These are phyloP conservation scores for Domatiomyces catenatus DNA, from an alignment of 2,329 filamentous ascomycete species.

Conservation along the genomic window DNA sequence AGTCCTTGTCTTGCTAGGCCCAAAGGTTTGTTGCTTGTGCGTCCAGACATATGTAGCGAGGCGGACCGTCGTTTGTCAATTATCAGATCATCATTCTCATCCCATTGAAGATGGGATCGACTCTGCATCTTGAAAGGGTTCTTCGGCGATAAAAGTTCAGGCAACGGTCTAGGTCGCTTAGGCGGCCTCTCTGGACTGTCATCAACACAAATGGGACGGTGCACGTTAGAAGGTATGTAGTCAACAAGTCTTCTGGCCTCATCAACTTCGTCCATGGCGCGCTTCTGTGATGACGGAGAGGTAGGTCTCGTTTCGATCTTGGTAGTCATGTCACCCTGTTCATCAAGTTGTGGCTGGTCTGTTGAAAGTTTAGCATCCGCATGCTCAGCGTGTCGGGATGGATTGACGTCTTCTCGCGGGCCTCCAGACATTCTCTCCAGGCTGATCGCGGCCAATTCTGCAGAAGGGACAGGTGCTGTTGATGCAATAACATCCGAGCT, in stretches of 20 bases:
- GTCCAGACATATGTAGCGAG: background rate
- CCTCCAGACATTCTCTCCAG: background rate
- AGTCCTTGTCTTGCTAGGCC: background rate
- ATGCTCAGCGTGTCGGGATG: background rate
- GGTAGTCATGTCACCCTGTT: background rate
- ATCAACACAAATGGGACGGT: background rate
- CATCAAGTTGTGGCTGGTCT: background rate
- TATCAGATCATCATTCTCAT: background rate
- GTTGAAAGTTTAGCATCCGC: background rate
- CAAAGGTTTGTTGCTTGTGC: background rate
- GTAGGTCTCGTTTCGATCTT: background rate
- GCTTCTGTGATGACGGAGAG: background rate
- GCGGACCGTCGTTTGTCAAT: background rate
- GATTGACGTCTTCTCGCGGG: background rate
- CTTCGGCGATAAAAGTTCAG: background rate
- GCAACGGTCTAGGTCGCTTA: background rate
- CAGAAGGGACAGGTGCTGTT: background rate
- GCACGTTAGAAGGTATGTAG: background rate
- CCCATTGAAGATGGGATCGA: background rate
- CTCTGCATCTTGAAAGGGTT: background rate
- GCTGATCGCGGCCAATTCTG: background rate
- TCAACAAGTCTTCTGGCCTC: background rate
- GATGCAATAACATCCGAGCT: background rate
- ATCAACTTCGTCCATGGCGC: background rate
- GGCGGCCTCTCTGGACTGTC: background rate